Evolutionary conservation across 2,329 filamentous ascomycete species (phyloP).

Genomic region (Beauveria caledonica): DNA sequence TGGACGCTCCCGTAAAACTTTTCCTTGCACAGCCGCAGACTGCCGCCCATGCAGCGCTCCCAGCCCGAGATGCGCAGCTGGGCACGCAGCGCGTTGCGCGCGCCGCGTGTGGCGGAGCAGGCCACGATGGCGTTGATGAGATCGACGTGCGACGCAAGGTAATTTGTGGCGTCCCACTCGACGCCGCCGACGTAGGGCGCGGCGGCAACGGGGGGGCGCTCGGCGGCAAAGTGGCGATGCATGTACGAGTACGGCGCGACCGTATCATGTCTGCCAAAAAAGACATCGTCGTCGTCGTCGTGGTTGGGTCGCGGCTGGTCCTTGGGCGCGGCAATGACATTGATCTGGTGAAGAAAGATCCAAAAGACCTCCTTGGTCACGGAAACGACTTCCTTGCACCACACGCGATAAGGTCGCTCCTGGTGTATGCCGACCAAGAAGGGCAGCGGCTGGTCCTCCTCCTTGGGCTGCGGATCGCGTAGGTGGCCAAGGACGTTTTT

Average conservation of each 20-base stretch:
- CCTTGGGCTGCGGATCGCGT: conserved; percentile 67
- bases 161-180: conserved; percentile 98
- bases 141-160: conserved; percentile 85
- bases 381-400: conserved; percentile 85
- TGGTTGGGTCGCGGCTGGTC: conserved; percentile 9
- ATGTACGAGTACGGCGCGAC: conserved; percentile 47
- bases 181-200: conserved; percentile 95
- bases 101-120: conserved; percentile 58
- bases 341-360: conserved; percentile 95
- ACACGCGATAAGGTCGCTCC: conserved; percentile 81
- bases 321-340: conserved; percentile 64
- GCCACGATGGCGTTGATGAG: conserved; percentile 86
- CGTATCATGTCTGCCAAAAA: conserved; percentile 29
- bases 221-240: conserved; percentile 69
- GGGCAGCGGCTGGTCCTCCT: conserved; percentile 66
- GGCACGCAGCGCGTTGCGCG: conserved; percentile 70
- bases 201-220: conserved; percentile 82
- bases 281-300: conserved; percentile 18
- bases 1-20: conserved; percentile 95
- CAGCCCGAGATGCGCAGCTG: conserved; percentile 78
- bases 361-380: conserved; percentile 98
- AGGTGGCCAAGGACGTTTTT: conserved; percentile 70
- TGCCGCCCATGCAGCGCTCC: conserved; percentile 81
- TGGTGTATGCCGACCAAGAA: conserved; percentile 88
- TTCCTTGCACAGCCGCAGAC: conserved; percentile 86